Conservation (phyloP, 345 rosid genomes). For the Noccaea bulbosa region DNA sequence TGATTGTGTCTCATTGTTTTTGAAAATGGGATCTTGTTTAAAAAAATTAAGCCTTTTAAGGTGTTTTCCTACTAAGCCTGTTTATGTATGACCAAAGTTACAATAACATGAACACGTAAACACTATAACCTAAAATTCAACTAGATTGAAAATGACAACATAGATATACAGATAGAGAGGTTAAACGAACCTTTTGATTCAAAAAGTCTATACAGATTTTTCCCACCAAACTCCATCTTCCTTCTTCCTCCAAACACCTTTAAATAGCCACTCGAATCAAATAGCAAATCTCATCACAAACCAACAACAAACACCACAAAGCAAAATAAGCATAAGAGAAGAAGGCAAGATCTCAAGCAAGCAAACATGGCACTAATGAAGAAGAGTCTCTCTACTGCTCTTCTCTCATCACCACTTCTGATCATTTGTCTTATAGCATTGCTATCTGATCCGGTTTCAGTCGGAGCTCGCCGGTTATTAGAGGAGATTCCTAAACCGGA, state of each 20-base stretch:
- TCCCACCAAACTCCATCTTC: conserved; percentile 43
- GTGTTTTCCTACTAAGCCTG: too few species aligned
- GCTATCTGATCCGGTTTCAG: conserved; percentile 31
- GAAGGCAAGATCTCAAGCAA: conserved; percentile 15
- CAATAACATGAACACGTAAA: conserved; percentile 17
- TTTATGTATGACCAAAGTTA: too few species aligned
- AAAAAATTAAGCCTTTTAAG: not conserved
- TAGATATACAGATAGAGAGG: conserved; percentile 43
- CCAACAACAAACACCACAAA: conserved; percentile 31
- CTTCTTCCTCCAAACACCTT: conserved; percentile 19
- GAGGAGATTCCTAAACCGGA: conserved; percentile 47
- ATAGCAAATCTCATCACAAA: conserved; percentile 32
- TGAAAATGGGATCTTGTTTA: not conserved
- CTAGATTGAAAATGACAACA: conserved; percentile 26
- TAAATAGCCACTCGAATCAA: conserved; percentile 33
- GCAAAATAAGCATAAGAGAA: conserved; percentile 15
- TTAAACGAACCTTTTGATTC: conserved; percentile 36
- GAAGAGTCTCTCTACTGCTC: conserved; percentile 32
- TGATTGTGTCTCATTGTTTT: not conserved
- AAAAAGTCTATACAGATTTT: conserved; percentile 16
- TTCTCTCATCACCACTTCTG: conserved; percentile 35
- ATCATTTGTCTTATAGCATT: conserved; percentile 35
- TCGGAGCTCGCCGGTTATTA: conserved; percentile 35
- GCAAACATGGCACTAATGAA: conserved; percentile 39
- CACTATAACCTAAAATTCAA: conserved; percentile 33